Evolutionary conservation across 2,329 filamentous ascomycete genomes (phyloP).

Genomic region (Diaporthe sp.): DNA sequence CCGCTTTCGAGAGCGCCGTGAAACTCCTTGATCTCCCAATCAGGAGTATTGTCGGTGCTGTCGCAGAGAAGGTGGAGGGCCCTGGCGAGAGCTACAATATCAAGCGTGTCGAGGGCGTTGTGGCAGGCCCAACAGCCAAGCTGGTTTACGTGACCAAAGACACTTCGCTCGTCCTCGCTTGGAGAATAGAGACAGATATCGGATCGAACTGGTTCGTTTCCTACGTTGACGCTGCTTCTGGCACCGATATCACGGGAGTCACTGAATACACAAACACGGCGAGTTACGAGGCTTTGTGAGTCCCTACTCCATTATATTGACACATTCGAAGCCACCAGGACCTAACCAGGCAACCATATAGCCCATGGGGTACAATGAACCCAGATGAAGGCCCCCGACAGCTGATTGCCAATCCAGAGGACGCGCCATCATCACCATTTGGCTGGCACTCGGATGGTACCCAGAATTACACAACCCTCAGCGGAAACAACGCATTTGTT

Average conservation of each 20-base stretch:
- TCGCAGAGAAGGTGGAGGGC: neutral
- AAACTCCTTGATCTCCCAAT: neutral
- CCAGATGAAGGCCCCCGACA: neutral
- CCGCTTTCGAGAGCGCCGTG: neutral
- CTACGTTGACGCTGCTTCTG: conserved; percentile 1
- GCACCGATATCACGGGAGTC: neutral
- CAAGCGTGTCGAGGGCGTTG: neutral
- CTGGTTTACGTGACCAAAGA: neutral
- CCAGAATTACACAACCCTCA: neutral
- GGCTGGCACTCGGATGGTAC: conserved; percentile 14
- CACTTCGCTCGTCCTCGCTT: neutral
- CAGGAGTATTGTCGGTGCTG: too few relatives aligned
- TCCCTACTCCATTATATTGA: neutral
- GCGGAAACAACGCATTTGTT: neutral
- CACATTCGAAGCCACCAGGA: neutral
- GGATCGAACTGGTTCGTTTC: conserved; percentile 2
- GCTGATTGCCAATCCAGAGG: neutral
- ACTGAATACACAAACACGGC: neutral
- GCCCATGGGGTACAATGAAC: conserved; percentile 12
- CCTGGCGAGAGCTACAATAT: neutral
- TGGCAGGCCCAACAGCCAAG: neutral
- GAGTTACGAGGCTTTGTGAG: conserved; percentile 3
- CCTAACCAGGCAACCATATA: neutral
- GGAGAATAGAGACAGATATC: neutral
- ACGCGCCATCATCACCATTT: neutral